These are phyloP conservation scores for Lolium multiflorum DNA, from an alignment of 176 grass and related monocot genomes.

Conservation along the genomic window DNA sequence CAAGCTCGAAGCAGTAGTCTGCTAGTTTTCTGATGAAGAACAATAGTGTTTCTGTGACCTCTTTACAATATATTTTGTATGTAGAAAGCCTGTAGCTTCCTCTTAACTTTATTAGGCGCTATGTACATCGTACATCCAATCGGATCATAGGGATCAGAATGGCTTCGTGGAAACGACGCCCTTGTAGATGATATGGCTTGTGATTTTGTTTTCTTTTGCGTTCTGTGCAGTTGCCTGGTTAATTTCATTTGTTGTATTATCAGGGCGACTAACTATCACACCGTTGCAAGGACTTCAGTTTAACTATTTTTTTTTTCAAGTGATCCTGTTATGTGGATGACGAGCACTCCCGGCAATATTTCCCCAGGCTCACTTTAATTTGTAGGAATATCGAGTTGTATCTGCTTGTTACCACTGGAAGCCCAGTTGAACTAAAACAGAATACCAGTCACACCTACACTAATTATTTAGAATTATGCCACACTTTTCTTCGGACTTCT, in stretches of 20 bases:
- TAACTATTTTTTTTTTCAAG: constrained; percentile 25
- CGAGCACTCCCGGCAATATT: background rate
- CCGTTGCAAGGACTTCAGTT: background rate
- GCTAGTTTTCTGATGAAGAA: background rate
- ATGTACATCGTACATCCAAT: constrained; percentile 44
- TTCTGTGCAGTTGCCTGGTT: constrained; percentile 42
- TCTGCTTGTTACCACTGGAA: background rate
- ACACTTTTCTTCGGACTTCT: too few species aligned
- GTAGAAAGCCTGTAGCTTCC: constrained; percentile 43
- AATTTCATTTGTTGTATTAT: constrained; percentile 38
- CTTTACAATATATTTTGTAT: constrained; percentile 31
- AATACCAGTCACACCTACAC: too few species aligned
- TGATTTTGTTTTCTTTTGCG: constrained; percentile 1
- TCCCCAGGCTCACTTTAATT: background rate
- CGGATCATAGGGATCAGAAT: constrained; percentile 19
- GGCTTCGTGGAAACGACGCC: background rate
- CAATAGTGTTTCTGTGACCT: background rate
- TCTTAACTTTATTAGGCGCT: constrained; percentile 40
- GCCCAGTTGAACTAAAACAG: too few species aligned
- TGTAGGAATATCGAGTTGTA: background rate
- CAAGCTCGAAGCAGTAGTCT: background rate
- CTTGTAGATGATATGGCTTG: background rate
- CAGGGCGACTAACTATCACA: background rate
- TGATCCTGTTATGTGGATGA: background rate
- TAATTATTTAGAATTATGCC: too few species aligned